These are phyloP conservation scores for Russula olivacea DNA, from an alignment of 768 basidiomycete species.

Conservation along the genomic window DNA sequence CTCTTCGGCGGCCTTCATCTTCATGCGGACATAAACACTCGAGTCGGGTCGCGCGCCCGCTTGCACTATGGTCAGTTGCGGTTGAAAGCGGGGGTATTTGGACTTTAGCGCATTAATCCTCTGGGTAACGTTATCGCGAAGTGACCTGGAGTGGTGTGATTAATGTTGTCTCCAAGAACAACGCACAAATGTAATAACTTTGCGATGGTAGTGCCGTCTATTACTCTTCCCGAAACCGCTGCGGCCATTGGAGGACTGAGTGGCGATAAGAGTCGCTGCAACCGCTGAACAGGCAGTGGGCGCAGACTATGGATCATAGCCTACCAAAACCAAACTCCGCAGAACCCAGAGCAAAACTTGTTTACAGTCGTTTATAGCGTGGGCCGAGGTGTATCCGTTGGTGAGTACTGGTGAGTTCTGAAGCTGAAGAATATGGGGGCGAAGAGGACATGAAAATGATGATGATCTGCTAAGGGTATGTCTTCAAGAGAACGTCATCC, in stretches of 20 bases:
- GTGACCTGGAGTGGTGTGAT: slow-evolving; percentile 48
- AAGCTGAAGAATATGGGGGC: neutral
- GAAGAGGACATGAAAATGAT: neutral
- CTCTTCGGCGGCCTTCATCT: slow-evolving; percentile 90
- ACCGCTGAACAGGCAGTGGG: neutral
- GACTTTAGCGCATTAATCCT: slow-evolving; percentile 60
- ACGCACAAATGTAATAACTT: slow-evolving; percentile 47
- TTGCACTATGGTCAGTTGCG: slow-evolving; percentile 88
- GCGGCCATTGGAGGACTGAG: slow-evolving; percentile 27
- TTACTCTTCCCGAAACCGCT: slow-evolving; percentile 42
- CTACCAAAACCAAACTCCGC: no score
- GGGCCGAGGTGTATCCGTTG: neutral
- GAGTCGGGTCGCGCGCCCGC: slow-evolving; percentile 92
- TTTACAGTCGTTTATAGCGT: neutral
- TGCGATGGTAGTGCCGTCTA: slow-evolving; percentile 81
- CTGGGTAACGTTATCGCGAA: slow-evolving; percentile 70
- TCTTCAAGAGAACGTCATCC: neutral
- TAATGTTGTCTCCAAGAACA: slow-evolving; percentile 3
- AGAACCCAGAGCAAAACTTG: neutral
- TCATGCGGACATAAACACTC: slow-evolving; percentile 92
- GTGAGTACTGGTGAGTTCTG: neutral
- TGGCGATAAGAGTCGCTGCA: slow-evolving; percentile 15
- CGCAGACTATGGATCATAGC: slow-evolving; percentile 10
- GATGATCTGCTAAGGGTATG: neutral
- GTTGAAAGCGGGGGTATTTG: slow-evolving; percentile 80